Percentiles rank a stretch among this genome's conserved stretches.
phyloP scores from a whole-genome alignment of 2,329 filamentous ascomycete species.

The Cladophialophora chaetospira region DNA sequence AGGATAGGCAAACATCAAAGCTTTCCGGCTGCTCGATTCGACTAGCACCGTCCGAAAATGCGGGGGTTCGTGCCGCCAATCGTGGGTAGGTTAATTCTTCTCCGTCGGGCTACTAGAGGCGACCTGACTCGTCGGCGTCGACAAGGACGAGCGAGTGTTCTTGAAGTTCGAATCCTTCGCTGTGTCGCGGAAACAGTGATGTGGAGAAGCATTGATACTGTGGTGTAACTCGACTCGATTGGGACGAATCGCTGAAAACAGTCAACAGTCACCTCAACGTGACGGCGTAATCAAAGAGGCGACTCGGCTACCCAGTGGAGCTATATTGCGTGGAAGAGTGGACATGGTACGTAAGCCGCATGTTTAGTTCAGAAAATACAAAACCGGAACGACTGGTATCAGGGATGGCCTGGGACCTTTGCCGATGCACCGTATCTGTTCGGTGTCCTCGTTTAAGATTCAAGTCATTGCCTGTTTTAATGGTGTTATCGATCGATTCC shows the following conservation, averaged over 20 bases:
- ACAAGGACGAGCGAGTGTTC: neutral
- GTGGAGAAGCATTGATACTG: too few relatives aligned
- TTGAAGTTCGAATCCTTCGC: neutral
- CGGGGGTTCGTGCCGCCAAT: neutral
- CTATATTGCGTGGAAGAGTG: too few relatives aligned
- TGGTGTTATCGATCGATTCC: neutral
- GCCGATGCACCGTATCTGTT: neutral
- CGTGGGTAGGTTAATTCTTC: neutral
- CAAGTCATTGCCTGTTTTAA: neutral
- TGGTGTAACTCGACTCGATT: neutral
- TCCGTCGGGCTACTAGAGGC: too few relatives aligned
- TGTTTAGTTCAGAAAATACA: too few relatives aligned
- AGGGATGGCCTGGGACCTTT: neutral
- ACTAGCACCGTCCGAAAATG: neutral
- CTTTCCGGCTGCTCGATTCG: neutral
- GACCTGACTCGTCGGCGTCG: constrained; percentile 16
- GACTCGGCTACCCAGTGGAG: too few relatives aligned
- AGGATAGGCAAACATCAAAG: neutral
- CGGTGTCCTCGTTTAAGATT: neutral
- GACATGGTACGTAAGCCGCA: too few relatives aligned
- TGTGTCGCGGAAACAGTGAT: too few relatives aligned
- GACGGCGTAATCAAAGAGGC: too few relatives aligned
- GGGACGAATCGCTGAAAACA: too few relatives aligned
- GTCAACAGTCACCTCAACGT: too few relatives aligned
- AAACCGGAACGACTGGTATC: too few relatives aligned